Conservation (phyloP, 1,139 yeast species). For the Sugiyamaella xylanicola region DNA sequence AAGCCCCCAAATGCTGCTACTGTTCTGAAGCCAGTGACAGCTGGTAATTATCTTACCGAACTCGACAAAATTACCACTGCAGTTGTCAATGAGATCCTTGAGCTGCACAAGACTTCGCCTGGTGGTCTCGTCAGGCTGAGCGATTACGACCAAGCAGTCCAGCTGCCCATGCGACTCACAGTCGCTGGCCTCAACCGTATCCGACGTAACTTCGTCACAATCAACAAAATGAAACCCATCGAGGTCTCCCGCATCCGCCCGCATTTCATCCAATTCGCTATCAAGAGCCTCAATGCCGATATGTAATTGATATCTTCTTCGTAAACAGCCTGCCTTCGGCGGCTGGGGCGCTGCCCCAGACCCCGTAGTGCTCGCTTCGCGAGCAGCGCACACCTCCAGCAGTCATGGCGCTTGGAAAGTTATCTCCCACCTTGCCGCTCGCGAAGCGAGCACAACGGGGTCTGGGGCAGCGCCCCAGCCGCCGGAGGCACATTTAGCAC, state of each 20-base stretch:
- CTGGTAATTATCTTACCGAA: slow-evolving; percentile 76
- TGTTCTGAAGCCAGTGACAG: slow-evolving; percentile 66
- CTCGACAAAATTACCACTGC: slow-evolving; percentile 72
- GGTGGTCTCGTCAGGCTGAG: slow-evolving; percentile 52
- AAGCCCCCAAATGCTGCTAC: slow-evolving; percentile 47
- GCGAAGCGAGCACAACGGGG: too few relatives aligned
- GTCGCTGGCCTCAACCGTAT: slow-evolving; percentile 81
- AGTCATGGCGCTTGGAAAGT: too few relatives aligned
- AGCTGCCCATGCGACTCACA: slow-evolving; percentile 67
- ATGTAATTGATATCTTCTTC: slow-evolving; percentile 27
- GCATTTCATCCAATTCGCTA: slow-evolving; percentile 72
- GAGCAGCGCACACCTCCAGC: too few relatives aligned
- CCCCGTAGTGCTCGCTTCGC: too few relatives aligned
- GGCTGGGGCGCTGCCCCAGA: too few relatives aligned
- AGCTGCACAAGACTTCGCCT: slow-evolving; percentile 59
- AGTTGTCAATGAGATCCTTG: slow-evolving; percentile 60
- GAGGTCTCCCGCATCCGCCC: slow-evolving; percentile 68
- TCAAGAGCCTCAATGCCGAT: slow-evolving; percentile 46
- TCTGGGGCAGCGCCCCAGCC: too few relatives aligned
- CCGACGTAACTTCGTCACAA: slow-evolving; percentile 74
- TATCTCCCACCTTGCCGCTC: too few relatives aligned
- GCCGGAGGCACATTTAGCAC: too few relatives aligned
- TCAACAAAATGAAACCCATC: slow-evolving; percentile 74
- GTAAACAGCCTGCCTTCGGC: not conserved
- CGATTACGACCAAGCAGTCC: slow-evolving; percentile 49